These are phyloP conservation scores for Drechslera avenae DNA, from an alignment of 2,329 filamentous ascomycete species.

Conservation along the genomic window DNA sequence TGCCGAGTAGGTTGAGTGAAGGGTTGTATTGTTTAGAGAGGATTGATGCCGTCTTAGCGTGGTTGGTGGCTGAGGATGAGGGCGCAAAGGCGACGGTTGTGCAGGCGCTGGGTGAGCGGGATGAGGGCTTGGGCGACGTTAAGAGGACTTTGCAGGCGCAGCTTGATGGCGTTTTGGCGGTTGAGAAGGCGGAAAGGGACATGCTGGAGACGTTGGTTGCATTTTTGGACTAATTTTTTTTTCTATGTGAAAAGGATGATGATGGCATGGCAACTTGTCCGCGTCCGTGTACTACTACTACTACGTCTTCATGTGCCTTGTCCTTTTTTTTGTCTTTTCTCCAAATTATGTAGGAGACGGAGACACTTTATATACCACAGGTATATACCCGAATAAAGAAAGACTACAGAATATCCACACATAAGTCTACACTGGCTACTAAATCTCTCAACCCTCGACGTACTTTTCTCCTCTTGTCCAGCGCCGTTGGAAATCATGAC, in stretches of 20 bases:
- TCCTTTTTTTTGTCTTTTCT: too few species aligned
- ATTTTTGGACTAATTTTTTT: slow-evolving; percentile 37
- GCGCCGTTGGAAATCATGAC: not conserved
- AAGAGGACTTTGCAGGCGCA: slow-evolving; percentile 72
- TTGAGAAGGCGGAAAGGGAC: slow-evolving; percentile 62
- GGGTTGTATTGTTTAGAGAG: slow-evolving; percentile 84
- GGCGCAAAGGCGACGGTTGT: slow-evolving; percentile 71
- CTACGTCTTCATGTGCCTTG: too few species aligned
- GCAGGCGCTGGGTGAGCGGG: slow-evolving; percentile 68
- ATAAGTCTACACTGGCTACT: too few species aligned
- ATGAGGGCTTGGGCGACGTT: slow-evolving; percentile 68
- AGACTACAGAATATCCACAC: too few species aligned
- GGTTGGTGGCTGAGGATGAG: slow-evolving; percentile 87
- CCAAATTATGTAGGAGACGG: too few species aligned
- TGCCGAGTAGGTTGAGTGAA: slow-evolving; percentile 77
- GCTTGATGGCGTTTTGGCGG: slow-evolving; percentile 61
- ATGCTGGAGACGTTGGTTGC: slow-evolving; percentile 66
- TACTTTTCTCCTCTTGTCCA: not conserved
- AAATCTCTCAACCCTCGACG: too few species aligned
- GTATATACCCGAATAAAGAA: too few species aligned
- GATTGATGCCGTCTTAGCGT: slow-evolving; percentile 83
- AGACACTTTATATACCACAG: too few species aligned
- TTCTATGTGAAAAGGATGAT: too few species aligned
- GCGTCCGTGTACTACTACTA: too few species aligned
- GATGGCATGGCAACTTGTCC: too few species aligned